Percentiles rank a stretch among this genome's conserved stretches.
phyloP scores from a whole-genome alignment of 352 stramenopile genomes.

The Globisporangium paddicum region DNA sequence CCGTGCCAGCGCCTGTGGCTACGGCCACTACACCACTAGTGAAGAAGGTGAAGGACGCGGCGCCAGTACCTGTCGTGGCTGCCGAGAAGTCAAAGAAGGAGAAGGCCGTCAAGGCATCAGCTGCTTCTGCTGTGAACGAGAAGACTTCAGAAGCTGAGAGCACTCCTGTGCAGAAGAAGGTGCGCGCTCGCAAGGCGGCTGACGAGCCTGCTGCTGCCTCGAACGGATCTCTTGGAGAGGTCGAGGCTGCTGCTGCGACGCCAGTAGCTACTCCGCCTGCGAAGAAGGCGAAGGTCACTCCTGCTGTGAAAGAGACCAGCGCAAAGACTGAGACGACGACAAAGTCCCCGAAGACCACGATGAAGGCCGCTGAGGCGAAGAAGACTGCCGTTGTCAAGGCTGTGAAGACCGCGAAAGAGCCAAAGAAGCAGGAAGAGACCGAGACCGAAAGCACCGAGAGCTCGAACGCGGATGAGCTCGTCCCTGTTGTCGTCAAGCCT shows the following conservation, averaged over 20 bases:
- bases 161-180: constrained; percentile 1
- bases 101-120: constrained; percentile 4
- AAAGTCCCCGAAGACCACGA: constrained; percentile 6
- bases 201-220: neutral
- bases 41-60: constrained; percentile 16
- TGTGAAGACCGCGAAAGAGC: constrained; percentile 18
- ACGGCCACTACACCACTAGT: neutral
- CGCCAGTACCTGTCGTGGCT: constrained; percentile 1
- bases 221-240: neutral
- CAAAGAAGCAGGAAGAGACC: constrained; percentile 18
- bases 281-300: constrained; percentile 15
- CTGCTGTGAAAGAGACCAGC: neutral
- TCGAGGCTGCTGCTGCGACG: neutral
- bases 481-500: constrained; percentile 5
- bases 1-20: neutral
- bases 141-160: constrained; percentile 5
- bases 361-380: constrained; percentile 10
- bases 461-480: neutral
- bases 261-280: neutral
- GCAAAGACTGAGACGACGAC: constrained; percentile 1
- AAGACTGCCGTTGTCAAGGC: constrained; percentile 12
- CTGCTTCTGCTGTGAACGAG: neutral
- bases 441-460: neutral
- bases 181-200: constrained; percentile 2
- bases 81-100: constrained; percentile 10